These are phyloP conservation scores for Fusarium siculi DNA, from an alignment of 2,329 filamentous ascomycete species.

Conservation along the genomic window DNA sequence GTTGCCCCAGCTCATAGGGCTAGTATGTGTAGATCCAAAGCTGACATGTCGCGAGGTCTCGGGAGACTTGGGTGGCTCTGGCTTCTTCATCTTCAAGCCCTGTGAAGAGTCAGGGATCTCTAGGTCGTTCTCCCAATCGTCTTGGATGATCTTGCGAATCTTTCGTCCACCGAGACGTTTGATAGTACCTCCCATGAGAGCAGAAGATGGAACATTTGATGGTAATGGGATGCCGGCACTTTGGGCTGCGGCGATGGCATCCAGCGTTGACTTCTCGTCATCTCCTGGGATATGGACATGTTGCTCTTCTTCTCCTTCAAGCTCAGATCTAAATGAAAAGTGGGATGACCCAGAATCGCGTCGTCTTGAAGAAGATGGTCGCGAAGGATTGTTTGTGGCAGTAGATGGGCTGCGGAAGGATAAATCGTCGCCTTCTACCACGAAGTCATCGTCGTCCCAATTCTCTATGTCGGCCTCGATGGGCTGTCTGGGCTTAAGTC, in stretches of 20 bases:
- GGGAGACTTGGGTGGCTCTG: conserved; percentile 70
- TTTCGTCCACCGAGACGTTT: conserved; percentile 85
- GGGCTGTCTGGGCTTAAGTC: conserved; percentile 63
- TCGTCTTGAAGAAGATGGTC: conserved; percentile 57
- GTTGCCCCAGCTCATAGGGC: conserved; percentile 59
- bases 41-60: conserved; percentile 76
- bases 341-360: conserved; percentile 86
- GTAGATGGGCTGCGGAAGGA: conserved; percentile 65
- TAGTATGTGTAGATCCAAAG: conserved; percentile 58
- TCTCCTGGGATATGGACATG: conserved; percentile 86
- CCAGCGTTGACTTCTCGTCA: conserved; percentile 83
- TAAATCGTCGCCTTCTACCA: conserved; percentile 75
- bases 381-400: conserved; percentile 54
- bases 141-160: conserved; percentile 76
- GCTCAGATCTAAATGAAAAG: conserved; percentile 83
- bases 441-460: conserved; percentile 83
- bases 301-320: conserved; percentile 87
- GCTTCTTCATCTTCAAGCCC: conserved; percentile 72
- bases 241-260: conserved; percentile 88
- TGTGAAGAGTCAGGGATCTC: conserved; percentile 71
- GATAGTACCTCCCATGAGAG: conserved; percentile 91
- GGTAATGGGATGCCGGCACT: conserved; percentile 93
- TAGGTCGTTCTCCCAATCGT: conserved; percentile 85
- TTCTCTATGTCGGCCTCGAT: conserved; percentile 74
- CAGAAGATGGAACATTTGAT: conserved; percentile 85